Percentiles rank a stretch among this genome's conserved stretches.
Evolutionary conservation across 208 protist species (phyloP).

Genomic region (Angomonas desouzai): DNA sequence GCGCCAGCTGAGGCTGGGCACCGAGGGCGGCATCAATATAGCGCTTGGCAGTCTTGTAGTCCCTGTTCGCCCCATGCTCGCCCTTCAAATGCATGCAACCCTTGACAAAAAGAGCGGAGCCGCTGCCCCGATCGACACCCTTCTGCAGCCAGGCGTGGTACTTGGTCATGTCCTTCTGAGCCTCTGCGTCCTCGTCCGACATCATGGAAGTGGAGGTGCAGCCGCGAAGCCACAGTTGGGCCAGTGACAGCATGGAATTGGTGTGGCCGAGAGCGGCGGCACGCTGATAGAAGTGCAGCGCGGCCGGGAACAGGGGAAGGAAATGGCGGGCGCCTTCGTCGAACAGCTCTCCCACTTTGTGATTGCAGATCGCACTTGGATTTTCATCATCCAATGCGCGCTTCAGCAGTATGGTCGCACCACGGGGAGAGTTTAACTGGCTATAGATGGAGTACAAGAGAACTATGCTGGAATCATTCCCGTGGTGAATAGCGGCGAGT

Average conservation of each 20-base stretch:
- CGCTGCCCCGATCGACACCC: constrained; percentile 80
- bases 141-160: constrained; percentile 85
- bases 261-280: constrained; percentile 75
- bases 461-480: constrained; percentile 74
- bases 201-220: constrained; percentile 65
- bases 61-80: constrained; percentile 71
- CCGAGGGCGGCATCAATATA: constrained; percentile 57
- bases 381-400: constrained; percentile 70
- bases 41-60: constrained; percentile 67
- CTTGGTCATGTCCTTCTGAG: constrained; percentile 53
- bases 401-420: constrained; percentile 63
- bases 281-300: constrained; percentile 88
- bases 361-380: constrained; percentile 56
- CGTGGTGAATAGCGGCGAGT: constrained; percentile 85
- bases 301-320: constrained; percentile 80
- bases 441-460: constrained; percentile 80
- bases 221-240: constrained; percentile 80
- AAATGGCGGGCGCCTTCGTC: constrained; percentile 81
- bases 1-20: constrained; percentile 61
- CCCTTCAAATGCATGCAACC: constrained; percentile 83
- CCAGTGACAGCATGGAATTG: constrained; percentile 80
- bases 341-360: constrained; percentile 82
- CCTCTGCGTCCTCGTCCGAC: constrained; percentile 59
- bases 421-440: constrained; percentile 64
- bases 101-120: constrained; percentile 83